phyloP scores from a whole-genome alignment of 208 protist species.

The Trypanosoma cruzi region DNA sequence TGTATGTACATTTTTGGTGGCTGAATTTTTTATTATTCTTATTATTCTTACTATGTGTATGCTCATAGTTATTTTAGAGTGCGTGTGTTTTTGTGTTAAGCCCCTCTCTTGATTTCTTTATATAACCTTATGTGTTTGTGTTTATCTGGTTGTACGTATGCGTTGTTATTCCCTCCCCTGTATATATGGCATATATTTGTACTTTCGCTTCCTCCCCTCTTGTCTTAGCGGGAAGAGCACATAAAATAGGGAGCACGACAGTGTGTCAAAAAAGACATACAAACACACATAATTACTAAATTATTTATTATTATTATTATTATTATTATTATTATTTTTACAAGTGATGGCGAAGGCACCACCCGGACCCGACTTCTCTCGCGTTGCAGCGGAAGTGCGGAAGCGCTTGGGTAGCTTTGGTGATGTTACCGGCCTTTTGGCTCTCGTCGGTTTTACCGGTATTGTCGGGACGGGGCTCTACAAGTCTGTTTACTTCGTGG shows the following conservation, averaged over 20 bases:
- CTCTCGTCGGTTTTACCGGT: constrained; percentile 52
- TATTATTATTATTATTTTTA: not conserved
- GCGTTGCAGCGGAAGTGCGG: constrained; percentile 63
- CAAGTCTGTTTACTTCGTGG: constrained; percentile 95
- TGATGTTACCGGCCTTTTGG: constrained; percentile 63
- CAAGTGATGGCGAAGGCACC: constrained; percentile 64
- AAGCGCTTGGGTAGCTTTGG: constrained; percentile 70
- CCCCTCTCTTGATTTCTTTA: not conserved
- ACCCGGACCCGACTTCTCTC: constrained; percentile 77
- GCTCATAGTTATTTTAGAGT: not conserved
- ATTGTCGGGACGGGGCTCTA: constrained; percentile 67
- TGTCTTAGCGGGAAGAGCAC: not conserved
- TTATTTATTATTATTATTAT: not conserved
- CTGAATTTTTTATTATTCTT: not conserved
- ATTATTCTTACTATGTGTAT: not conserved
- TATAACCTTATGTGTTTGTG: too few species aligned
- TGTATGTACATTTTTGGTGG: not conserved
- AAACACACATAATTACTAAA: constrained; percentile 2
- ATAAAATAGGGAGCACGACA: not conserved
- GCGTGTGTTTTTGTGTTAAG: not conserved
- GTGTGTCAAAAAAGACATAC: constrained; percentile 11
- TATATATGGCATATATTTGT: too few species aligned
- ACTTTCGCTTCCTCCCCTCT: not conserved
- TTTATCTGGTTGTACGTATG: not conserved
- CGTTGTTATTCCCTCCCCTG: not conserved